These are phyloP conservation scores for Barbarea vulgaris DNA, from an alignment of 345 rosid species.

Conservation along the genomic window DNA sequence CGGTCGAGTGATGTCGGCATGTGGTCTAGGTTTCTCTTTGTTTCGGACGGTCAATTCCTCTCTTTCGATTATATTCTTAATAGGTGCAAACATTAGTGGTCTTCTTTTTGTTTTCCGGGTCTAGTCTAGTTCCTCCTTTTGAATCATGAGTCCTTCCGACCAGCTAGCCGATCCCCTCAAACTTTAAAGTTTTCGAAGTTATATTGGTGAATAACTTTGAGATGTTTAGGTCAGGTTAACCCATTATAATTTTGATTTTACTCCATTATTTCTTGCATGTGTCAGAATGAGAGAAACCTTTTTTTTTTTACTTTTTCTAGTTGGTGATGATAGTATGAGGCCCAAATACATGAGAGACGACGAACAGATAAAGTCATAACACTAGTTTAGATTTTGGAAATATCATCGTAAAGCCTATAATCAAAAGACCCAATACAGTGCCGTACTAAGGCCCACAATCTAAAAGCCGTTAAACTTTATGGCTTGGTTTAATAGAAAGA, in stretches of 20 bases:
- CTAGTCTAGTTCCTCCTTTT: neutral
- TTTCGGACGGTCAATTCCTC: neutral
- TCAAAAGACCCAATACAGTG: neutral
- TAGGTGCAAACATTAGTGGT: neutral
- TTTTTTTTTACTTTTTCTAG: neutral
- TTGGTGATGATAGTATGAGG: neutral
- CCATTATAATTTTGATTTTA: neutral
- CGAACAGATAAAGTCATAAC: neutral
- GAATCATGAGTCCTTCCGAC: no score
- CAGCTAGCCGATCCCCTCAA: neutral
- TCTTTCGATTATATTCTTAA: neutral
- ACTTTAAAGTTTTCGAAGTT: neutral
- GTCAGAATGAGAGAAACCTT: neutral
- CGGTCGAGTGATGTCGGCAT: neutral
- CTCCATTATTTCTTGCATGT: neutral
- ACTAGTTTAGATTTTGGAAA: neutral
- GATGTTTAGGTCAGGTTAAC: neutral
- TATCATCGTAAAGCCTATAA: neutral
- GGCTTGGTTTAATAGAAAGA: neutral
- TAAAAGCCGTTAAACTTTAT: neutral
- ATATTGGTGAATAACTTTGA: neutral
- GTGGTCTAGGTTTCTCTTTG: neutral
- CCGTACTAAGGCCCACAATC: neutral
- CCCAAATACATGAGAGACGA: neutral
- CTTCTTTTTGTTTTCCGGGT: neutral